These are phyloP conservation scores for Prunella vulgaris DNA, from an alignment of 257 asterid genomes.

Conservation along the genomic window DNA sequence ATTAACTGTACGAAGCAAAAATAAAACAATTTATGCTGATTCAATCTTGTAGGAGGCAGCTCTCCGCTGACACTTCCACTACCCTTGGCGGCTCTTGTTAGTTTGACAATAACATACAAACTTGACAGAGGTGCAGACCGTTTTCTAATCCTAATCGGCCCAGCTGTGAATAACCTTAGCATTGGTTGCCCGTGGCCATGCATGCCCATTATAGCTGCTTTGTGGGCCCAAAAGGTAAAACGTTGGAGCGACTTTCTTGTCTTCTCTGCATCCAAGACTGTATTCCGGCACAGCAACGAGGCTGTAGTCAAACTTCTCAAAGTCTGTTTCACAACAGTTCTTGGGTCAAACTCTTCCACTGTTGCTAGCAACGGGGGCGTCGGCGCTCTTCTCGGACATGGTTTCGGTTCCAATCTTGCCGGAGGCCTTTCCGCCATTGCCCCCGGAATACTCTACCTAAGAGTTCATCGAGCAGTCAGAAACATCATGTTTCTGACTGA, in stretches of 20 bases:
- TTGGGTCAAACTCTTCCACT: slow-evolving; percentile 58
- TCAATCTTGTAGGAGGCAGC: slow-evolving; percentile 51
- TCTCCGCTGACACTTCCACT: slow-evolving; percentile 75
- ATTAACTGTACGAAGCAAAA: background rate
- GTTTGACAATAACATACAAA: slow-evolving; percentile 92
- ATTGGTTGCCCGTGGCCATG: slow-evolving; percentile 98
- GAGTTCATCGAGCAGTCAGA: slow-evolving; percentile 83
- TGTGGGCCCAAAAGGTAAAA: slow-evolving; percentile 91
- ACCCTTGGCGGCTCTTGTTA: slow-evolving; percentile 87
- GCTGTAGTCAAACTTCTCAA: slow-evolving; percentile 88
- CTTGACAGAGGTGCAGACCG: slow-evolving; percentile 65
- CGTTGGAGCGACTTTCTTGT: slow-evolving; percentile 93
- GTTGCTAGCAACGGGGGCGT: slow-evolving; percentile 64
- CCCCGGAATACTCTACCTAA: slow-evolving; percentile 83
- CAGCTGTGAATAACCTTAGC: slow-evolving; percentile 67
- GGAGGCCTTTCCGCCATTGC: slow-evolving; percentile 84
- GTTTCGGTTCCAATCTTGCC: slow-evolving; percentile 69
- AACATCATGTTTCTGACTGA: slow-evolving; percentile 68
- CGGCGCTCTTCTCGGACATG: slow-evolving; percentile 96
- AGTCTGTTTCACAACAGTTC: slow-evolving; percentile 72
- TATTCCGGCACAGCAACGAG: slow-evolving; percentile 78
- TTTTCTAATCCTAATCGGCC: slow-evolving; percentile 58
- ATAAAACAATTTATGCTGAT: background rate
- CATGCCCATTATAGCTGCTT: slow-evolving; percentile 73
- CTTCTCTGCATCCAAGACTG: slow-evolving; percentile 77